These are phyloP conservation scores for Quercus wislizeni DNA, from an alignment of 306 rosid species.

Conservation along the genomic window DNA sequence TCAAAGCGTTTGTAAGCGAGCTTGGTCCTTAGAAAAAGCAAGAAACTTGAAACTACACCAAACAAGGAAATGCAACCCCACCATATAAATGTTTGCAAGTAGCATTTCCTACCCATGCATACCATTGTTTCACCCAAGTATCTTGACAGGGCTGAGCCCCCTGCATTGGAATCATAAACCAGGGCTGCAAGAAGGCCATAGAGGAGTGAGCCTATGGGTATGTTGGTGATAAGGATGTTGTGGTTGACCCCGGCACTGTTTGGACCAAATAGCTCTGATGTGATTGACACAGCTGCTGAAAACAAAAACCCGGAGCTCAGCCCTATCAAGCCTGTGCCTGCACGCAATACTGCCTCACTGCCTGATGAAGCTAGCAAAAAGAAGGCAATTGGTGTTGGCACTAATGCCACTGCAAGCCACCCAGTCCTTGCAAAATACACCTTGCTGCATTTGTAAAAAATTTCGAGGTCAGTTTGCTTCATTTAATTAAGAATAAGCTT, in stretches of 20 bases:
- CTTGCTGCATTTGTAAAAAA: slow-evolving; percentile 27
- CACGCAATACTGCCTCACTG: slow-evolving; percentile 21
- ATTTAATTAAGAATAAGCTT: background rate
- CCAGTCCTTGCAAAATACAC: slow-evolving; percentile 51
- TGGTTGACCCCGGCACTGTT: slow-evolving; percentile 48
- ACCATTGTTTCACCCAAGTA: slow-evolving; percentile 39
- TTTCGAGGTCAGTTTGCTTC: background rate
- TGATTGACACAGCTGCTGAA: slow-evolving; percentile 43
- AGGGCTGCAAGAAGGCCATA: slow-evolving; percentile 61
- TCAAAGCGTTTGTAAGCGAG: slow-evolving; percentile 51
- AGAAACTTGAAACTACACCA: slow-evolving; percentile 59
- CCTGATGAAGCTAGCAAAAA: slow-evolving; percentile 33
- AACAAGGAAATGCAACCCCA: slow-evolving; percentile 64
- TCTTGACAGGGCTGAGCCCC: background rate
- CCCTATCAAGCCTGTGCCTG: slow-evolving; percentile 41
- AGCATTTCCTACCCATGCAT: slow-evolving; percentile 76
- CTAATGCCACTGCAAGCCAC: slow-evolving; percentile 42
- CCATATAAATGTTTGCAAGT: slow-evolving; percentile 64
- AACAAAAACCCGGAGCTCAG: slow-evolving; percentile 51
- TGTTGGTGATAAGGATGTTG: slow-evolving; percentile 57
- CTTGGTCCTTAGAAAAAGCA: slow-evolving; percentile 62
- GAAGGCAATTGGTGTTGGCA: slow-evolving; percentile 52
- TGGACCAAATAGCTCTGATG: slow-evolving; percentile 52
- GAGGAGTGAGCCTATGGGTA: slow-evolving; percentile 47
- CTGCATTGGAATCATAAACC: slow-evolving; percentile 56